These are phyloP conservation scores for Botrytis cinerea DNA, from an alignment of 2,329 filamentous ascomycete species.

Conservation along the genomic window DNA sequence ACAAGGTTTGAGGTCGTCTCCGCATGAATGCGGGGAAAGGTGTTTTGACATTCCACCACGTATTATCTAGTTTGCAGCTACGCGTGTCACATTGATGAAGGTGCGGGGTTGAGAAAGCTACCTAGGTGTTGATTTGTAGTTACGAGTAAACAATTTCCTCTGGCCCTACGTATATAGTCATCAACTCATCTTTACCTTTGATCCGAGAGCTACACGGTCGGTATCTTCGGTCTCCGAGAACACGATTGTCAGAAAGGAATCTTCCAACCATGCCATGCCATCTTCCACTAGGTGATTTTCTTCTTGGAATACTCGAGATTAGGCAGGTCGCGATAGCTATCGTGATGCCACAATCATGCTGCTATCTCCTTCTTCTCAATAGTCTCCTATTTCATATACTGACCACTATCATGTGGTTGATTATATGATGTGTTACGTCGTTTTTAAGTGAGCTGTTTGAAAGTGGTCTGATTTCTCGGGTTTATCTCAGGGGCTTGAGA, in stretches of 20 bases:
- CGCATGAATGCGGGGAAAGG: conserved; percentile 11
- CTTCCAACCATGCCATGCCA: not conserved
- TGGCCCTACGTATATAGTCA: not conserved
- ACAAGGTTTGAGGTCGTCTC: not conserved
- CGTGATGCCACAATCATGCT: not conserved
- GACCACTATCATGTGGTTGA: not conserved
- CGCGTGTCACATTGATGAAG: not conserved
- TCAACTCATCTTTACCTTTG: not conserved
- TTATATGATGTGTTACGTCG: not conserved
- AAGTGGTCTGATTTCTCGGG: conserved; percentile 8
- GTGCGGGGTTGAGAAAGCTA: conserved; percentile 2
- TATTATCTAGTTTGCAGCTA: not conserved
- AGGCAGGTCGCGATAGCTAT: not conserved
- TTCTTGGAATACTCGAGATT: no score
- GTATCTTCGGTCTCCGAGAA: not conserved
- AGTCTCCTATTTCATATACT: not conserved
- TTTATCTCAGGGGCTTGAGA: not conserved
- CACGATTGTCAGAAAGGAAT: not conserved
- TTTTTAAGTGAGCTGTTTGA: not conserved
- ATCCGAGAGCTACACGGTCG: not conserved
- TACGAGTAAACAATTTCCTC: not conserved
- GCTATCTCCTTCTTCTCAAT: not conserved
- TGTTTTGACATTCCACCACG: not conserved
- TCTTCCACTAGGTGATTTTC: not conserved
- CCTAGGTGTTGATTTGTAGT: not conserved